These are phyloP conservation scores for Cryptosporidium parvum DNA, from an alignment of 169 alveolate species.

Conservation along the genomic window DNA sequence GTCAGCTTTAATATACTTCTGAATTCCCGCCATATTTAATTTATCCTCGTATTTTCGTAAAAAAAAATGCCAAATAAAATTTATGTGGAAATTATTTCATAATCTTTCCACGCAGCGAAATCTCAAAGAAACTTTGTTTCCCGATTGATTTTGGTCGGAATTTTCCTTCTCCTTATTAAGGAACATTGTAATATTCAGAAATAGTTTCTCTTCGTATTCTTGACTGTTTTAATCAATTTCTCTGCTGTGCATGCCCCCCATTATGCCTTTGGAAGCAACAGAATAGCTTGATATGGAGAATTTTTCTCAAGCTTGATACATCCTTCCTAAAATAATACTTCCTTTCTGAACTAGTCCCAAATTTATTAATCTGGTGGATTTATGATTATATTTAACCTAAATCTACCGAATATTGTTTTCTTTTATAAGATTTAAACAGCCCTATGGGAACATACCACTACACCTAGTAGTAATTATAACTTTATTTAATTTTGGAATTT, in stretches of 20 bases:
- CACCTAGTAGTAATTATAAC: neutral
- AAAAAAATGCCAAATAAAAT: neutral
- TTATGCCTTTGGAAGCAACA: conserved; percentile 3
- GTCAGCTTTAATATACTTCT: no score
- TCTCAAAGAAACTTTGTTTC: neutral
- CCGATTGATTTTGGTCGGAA: no score
- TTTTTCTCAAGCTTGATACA: conserved; percentile 27
- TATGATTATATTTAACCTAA: neutral
- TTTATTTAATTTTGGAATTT: no score
- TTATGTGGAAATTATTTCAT: neutral
- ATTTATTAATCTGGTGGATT: neutral
- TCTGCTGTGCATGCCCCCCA: neutral
- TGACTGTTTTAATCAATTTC: neutral
- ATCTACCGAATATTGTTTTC: neutral
- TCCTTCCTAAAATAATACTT: neutral
- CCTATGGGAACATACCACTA: neutral
- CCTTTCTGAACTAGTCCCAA: neutral
- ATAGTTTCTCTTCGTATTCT: no score
- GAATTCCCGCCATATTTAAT: neutral
- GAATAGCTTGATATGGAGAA: conserved; percentile 21
- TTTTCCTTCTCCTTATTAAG: neutral
- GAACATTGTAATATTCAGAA: neutral
- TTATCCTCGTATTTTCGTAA: neutral
- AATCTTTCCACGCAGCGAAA: neutral
- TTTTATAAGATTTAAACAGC: neutral